A percentile compares a stretch with the other conserved stretches of the same genome.
phyloP scores from a whole-genome alignment of 176 grass and related monocot genomes.

The Rhynchospora tenuis region DNA sequence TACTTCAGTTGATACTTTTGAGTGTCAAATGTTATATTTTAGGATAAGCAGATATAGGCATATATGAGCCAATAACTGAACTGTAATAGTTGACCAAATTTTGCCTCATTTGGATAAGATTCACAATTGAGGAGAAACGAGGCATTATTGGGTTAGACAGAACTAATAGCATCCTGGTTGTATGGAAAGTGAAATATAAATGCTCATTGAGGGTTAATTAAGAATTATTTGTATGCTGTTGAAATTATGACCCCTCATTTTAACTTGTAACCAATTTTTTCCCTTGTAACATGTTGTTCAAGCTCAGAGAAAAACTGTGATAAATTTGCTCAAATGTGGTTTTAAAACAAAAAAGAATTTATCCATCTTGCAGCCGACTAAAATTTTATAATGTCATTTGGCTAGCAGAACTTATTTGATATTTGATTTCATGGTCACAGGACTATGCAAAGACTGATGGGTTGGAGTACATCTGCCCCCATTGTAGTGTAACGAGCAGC shows the following conservation, averaged over 20 bases:
- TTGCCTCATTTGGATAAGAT: background rate
- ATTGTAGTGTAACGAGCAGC: constrained; percentile 39
- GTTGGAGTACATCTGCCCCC: constrained; percentile 57
- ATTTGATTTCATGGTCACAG: constrained; percentile 32
- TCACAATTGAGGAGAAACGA: background rate
- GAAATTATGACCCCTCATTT: background rate
- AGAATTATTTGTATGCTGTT: background rate
- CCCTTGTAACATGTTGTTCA: background rate
- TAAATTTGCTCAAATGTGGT: no score
- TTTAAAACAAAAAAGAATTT: background rate
- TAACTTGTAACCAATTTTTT: background rate
- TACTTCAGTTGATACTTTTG: background rate
- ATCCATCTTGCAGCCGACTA: background rate
- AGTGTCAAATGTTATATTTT: background rate
- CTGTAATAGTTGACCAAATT: background rate
- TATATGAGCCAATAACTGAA: background rate
- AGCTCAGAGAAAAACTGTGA: background rate
- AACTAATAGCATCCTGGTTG: background rate
- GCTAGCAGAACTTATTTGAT: constrained; percentile 15
- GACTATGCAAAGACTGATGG: constrained; percentile 73
- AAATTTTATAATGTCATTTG: background rate
- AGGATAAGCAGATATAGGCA: background rate
- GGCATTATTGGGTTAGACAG: background rate
- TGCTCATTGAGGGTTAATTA: background rate
- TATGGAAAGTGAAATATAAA: background rate